Evolutionary conservation across 306 rosid genomes (phyloP), one percentile per base, ranked within the genome.

Genomic region (Castanea mollissima): DNA sequence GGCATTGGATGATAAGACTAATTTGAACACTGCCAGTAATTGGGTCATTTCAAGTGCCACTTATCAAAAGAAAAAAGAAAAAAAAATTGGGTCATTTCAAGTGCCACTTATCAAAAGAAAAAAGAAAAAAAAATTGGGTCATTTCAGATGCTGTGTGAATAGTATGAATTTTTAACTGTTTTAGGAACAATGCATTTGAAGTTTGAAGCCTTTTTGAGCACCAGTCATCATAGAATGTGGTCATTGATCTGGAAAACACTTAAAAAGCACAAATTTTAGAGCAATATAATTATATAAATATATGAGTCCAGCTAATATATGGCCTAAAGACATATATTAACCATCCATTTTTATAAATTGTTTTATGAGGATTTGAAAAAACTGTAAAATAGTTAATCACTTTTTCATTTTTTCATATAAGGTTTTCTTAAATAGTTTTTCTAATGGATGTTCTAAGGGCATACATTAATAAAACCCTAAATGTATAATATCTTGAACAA

Each of bases 171-270:
- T 41, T 41, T 41, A 8, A 41, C 46, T 8, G 46, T 41, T 41
- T 15, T 14, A 29, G 11, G 70, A 23, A 31, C 70, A 64, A 10
- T 31, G 70, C 23, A 2, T 64, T 64, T 32, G 5, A 31, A 64
- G 11, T 64, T 64, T 32, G 1, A 16, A 64, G 7, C 44, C 10
- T 34, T 67, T 67, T 32, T 14, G 18, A 34, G 51, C 72, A 67
- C 23, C 27, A 9, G 23, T 9, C 49, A 34, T 9, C 16, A 12
- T 6, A 64, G 20, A 8, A 5, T n/a, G 78, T 10, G 7, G 54
- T 12, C 16, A 32, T 69, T 38, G 63, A 74, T 69, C 27, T 54
- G 58, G 67, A 78, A 52, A 59, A 69, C 62, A 83, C 79, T 78
- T 3, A 4, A 52, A 58, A 18, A n/a, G 58, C 25, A 55, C 1